Evolutionary conservation across 768 basidiomycete genomes (phyloP).

Genomic region (Leucocoprinus leucothites): DNA sequence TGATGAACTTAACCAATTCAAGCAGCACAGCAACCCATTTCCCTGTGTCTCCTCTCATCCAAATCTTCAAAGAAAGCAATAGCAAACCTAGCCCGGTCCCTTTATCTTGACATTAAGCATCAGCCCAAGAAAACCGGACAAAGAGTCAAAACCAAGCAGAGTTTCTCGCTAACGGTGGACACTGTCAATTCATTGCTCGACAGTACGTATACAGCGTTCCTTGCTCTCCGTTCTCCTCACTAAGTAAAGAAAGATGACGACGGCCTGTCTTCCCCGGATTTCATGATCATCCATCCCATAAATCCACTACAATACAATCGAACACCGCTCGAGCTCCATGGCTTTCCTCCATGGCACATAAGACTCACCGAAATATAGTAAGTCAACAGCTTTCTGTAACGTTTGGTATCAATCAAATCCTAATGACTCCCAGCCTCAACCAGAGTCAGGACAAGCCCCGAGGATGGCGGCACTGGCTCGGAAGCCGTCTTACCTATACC

Average conservation of each 20-base stretch:
- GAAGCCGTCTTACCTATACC: constrained; percentile 5
- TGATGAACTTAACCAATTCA: not conserved
- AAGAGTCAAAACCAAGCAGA: constrained; percentile 14
- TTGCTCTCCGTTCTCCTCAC: not conserved
- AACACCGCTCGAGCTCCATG: constrained; percentile 61
- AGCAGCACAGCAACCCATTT: constrained; percentile 22
- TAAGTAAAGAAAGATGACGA: constrained; percentile 37
- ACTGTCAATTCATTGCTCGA: constrained; percentile 52
- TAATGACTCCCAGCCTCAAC: constrained; percentile 25
- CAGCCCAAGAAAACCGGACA: constrained; percentile 18
- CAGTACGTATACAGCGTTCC: constrained; percentile 40
- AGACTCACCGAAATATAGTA: constrained; percentile 78
- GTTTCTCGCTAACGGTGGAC: constrained; percentile 39
- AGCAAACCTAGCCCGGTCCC: constrained; percentile 46
- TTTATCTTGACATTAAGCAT: constrained; percentile 33
- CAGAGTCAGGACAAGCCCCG: constrained; percentile 9
- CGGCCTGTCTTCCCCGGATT: constrained; percentile 65
- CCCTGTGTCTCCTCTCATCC: constrained; percentile 55
- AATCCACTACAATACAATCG: constrained; percentile 31
- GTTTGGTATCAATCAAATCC: not conserved
- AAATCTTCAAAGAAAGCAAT: constrained; percentile 64
- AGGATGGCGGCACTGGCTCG: constrained; percentile 10
- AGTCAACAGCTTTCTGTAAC: constrained; percentile 23
- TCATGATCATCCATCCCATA: constrained; percentile 71
- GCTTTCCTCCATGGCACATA: constrained; percentile 87